A percentile compares a stretch with the other conserved stretches of the same genome.
These are phyloP conservation scores for Hura crepitans DNA, from an alignment of 441 rosid species.

Conservation along the genomic window DNA sequence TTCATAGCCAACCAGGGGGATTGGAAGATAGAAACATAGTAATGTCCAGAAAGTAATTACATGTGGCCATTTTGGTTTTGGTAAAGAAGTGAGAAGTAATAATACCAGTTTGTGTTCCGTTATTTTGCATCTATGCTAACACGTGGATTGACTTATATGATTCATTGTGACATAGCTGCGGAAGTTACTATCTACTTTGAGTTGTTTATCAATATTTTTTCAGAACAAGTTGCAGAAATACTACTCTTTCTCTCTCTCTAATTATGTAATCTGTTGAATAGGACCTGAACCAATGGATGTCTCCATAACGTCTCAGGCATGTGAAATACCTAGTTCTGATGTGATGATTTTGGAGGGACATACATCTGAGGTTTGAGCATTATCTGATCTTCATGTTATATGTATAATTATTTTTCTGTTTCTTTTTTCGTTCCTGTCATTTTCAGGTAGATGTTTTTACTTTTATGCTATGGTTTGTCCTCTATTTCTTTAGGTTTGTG, in stretches of 20 bases:
- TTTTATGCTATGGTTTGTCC: neutral
- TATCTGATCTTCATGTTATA: conserved; percentile 4
- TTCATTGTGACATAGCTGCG: neutral
- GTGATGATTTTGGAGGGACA: conserved; percentile 94
- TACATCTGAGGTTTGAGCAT: conserved; percentile 77
- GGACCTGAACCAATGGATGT: conserved; percentile 85
- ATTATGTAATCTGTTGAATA: conserved; percentile 12
- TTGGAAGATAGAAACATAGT: neutral
- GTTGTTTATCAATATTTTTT: neutral
- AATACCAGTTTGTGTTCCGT: neutral
- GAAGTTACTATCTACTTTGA: neutral
- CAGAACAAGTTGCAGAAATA: neutral
- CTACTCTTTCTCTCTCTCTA: neutral
- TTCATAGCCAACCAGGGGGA: neutral
- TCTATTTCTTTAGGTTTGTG: conserved; percentile 66
- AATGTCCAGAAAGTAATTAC: neutral
- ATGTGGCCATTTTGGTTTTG: neutral
- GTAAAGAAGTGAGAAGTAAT: neutral
- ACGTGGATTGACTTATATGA: neutral
- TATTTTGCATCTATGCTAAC: neutral
- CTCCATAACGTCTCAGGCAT: conserved; percentile 47
- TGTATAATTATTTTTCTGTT: conserved; percentile 1
- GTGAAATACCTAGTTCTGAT: conserved; percentile 69
- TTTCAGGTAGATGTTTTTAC: conserved; percentile 5
- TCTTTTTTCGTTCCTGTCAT: neutral